phyloP scores from a whole-genome alignment of 2,329 filamentous ascomycete species.

The Periconia sp. region DNA sequence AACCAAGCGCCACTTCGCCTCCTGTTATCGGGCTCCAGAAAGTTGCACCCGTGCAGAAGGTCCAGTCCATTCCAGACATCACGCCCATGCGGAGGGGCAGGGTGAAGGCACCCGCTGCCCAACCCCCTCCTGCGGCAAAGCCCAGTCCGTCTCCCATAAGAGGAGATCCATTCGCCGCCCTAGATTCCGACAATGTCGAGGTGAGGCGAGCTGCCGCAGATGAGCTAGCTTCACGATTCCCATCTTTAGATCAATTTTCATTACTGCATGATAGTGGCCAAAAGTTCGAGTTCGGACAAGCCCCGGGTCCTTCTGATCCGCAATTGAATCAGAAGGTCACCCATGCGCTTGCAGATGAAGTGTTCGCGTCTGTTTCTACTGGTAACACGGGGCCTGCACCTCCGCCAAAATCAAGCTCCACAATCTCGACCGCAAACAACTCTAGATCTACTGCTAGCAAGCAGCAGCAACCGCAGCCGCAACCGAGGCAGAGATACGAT shows the following conservation, averaged over 20 bases:
- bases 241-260: slow-evolving; percentile 90
- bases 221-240: slow-evolving; percentile 83
- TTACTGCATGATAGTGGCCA: slow-evolving; percentile 80
- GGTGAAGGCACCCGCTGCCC: slow-evolving; percentile 58
- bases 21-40: slow-evolving; percentile 79
- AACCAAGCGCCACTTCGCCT: slow-evolving; percentile 55
- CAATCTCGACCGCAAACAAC: slow-evolving; percentile 32
- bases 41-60: slow-evolving; percentile 70
- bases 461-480: slow-evolving; percentile 12
- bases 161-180: slow-evolving; percentile 85
- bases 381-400: slow-evolving; percentile 31
- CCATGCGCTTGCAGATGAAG: slow-evolving; percentile 80
- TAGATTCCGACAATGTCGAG: slow-evolving; percentile 67
- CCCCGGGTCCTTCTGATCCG: slow-evolving; percentile 43
- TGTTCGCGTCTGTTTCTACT: slow-evolving; percentile 61
- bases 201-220: slow-evolving; percentile 61
- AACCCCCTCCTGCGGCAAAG: slow-evolving; percentile 47
- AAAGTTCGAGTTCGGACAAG: slow-evolving; percentile 76
- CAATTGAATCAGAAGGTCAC: slow-evolving; percentile 67
- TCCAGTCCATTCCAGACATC: slow-evolving; percentile 80
- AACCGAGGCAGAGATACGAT: slow-evolving; percentile 16
- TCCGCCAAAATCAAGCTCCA: slow-evolving; percentile 28
- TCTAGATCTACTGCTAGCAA: slow-evolving; percentile 37
- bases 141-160: slow-evolving; percentile 70
- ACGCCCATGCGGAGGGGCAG: slow-evolving; percentile 90